Conservation (phyloP, 495 filamentous ascomycete species). For the Aspergillus asperescens region DNA sequence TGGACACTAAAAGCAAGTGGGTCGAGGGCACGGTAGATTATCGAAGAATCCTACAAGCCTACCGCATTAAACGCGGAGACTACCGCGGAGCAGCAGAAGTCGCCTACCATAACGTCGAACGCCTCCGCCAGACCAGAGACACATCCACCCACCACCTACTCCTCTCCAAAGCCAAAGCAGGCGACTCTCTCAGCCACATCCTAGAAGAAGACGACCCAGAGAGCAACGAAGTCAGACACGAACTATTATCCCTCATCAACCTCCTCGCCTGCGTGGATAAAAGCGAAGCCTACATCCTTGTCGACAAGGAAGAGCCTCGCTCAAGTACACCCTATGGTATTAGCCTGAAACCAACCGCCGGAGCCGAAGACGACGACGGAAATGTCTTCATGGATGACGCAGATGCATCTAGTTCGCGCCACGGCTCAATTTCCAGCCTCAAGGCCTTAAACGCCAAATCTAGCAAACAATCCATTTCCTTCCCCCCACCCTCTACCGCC, state of each 20-base stretch:
- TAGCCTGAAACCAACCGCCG: slow-evolving; percentile 22
- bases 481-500: slow-evolving; percentile 13
- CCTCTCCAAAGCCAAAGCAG: slow-evolving; percentile 32
- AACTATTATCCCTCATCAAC: slow-evolving; percentile 84
- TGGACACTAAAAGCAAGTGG: slow-evolving; percentile 31
- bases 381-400: slow-evolving; percentile 42
- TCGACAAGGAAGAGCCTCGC: slow-evolving; percentile 37
- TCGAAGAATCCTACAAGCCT: slow-evolving; percentile 82
- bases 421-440: slow-evolving; percentile 13
- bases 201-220: slow-evolving; percentile 47
- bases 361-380: slow-evolving; percentile 34
- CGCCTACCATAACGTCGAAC: slow-evolving; percentile 60
- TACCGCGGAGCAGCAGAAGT: slow-evolving; percentile 83
- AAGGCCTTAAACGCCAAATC: neutral
- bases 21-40: slow-evolving; percentile 44
- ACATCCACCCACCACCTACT: slow-evolving; percentile 41
- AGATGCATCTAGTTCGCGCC: slow-evolving; percentile 10
- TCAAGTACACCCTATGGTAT: slow-evolving; percentile 13
- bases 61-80: slow-evolving; percentile 75
- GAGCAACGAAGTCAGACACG: slow-evolving; percentile 50
- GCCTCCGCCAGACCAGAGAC: slow-evolving; percentile 48
- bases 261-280: slow-evolving; percentile 74
- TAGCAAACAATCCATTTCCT: neutral
- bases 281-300: slow-evolving; percentile 69
- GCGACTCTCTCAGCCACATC: slow-evolving; percentile 49